Conservation (phyloP, 805 yeast genomes). For the Sugiyamaella americana region DNA sequence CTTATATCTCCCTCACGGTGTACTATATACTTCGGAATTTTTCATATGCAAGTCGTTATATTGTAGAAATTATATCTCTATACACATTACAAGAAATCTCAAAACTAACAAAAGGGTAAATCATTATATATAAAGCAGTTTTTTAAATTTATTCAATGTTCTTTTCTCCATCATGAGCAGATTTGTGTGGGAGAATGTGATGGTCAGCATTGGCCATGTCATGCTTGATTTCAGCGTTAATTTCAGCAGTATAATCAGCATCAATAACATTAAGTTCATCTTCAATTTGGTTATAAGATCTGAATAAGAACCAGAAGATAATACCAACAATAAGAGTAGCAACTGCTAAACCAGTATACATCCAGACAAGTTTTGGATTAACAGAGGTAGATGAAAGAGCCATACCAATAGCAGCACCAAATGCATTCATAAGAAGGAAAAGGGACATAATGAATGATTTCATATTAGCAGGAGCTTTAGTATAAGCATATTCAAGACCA, state of each 20-base stretch:
- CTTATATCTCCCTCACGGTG: too few species aligned
- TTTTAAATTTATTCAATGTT: background rate
- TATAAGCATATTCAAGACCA: conserved; percentile 78
- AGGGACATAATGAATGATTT: conserved; percentile 55
- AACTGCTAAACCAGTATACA: conserved; percentile 56
- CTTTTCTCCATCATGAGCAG: background rate
- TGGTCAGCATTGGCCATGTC: background rate
- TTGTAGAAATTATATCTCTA: too few species aligned
- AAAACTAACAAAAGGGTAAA: background rate
- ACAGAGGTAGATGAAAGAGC: conserved; percentile 61
- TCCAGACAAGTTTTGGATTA: conserved; percentile 68
- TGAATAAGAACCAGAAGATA: conserved; percentile 56
- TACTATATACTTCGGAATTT: too few species aligned
- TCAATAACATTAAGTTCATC: conserved; percentile 54
- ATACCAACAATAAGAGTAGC: conserved; percentile 56
- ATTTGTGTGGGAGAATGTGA: background rate
- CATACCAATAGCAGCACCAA: conserved; percentile 71
- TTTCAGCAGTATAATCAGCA: conserved; percentile 27
- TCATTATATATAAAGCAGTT: background rate
- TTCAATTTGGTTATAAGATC: conserved; percentile 48
- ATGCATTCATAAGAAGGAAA: conserved; percentile 66
- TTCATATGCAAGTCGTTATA: background rate
- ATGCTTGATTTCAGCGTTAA: conserved; percentile 22
- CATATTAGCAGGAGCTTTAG: conserved; percentile 71
- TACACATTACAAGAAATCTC: background rate